Percentiles rank a stretch among this genome's conserved stretches.
phyloP scores from a whole-genome alignment of 2,329 filamentous ascomycete species.

The Aschersonia sp. region DNA sequence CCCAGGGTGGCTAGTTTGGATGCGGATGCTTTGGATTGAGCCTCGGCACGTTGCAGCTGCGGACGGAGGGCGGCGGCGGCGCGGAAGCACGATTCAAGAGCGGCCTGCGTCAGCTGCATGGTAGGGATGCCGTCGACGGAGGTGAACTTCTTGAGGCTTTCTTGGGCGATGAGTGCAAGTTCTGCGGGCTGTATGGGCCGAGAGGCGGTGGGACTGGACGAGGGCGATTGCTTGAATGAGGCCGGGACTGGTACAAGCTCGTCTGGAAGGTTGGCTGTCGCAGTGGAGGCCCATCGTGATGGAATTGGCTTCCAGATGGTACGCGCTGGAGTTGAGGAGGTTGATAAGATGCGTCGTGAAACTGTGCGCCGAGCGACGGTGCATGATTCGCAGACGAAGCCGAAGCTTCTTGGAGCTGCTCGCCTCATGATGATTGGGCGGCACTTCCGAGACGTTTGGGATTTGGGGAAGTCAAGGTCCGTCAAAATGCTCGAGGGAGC shows the following conservation, averaged over 20 bases:
- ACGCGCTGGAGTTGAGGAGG: slow-evolving; percentile 4
- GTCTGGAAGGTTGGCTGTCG: slow-evolving; percentile 2
- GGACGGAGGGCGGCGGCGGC: slow-evolving; percentile 29
- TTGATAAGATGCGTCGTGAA: slow-evolving; percentile 10
- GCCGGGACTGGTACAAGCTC: neutral
- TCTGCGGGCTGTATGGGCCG: slow-evolving; percentile 19
- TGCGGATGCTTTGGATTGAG: slow-evolving; percentile 29
- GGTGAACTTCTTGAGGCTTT: slow-evolving; percentile 27
- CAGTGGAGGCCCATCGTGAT: slow-evolving; percentile 13
- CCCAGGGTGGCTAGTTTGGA: slow-evolving; percentile 38
- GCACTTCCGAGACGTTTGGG: too few relatives aligned
- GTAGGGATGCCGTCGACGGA: slow-evolving; percentile 29
- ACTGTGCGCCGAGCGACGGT: slow-evolving; percentile 16
- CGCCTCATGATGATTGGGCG: slow-evolving; percentile 2
- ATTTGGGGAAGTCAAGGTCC: too few relatives aligned
- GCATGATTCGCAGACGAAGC: slow-evolving; percentile 30
- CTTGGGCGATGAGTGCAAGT: slow-evolving; percentile 25
- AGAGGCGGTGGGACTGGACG: too few relatives aligned
- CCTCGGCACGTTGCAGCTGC: slow-evolving; percentile 22
- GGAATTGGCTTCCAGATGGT: slow-evolving; percentile 2
- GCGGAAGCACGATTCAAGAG: slow-evolving; percentile 28
- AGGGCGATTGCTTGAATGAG: too few relatives aligned
- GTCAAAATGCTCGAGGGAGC: too few relatives aligned
- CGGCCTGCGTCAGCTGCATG: slow-evolving; percentile 25
- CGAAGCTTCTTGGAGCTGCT: slow-evolving; percentile 15